Percentiles rank a stretch among this genome's conserved stretches.
phyloP scores from a whole-genome alignment of 106 monocot genomes.

The Phalaenopsis equestris region DNA sequence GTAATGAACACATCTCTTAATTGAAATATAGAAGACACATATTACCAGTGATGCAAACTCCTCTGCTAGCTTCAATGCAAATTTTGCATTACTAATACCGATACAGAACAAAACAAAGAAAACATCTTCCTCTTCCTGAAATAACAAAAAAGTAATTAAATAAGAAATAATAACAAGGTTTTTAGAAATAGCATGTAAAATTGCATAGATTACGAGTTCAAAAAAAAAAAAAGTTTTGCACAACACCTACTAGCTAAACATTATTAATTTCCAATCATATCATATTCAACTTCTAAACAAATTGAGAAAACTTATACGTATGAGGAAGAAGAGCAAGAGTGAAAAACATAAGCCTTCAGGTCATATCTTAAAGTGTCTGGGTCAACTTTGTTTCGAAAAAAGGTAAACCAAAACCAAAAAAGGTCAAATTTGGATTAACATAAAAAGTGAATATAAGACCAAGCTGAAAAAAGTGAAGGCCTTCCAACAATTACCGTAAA shows the following conservation, averaged over 20 bases:
- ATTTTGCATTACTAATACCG: constrained; percentile 41
- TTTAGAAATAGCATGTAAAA: not conserved
- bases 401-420: too few species aligned
- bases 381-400: too few species aligned
- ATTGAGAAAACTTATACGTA: not conserved
- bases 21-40: not conserved
- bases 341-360: too few species aligned
- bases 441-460: too few species aligned
- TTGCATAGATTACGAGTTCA: not conserved
- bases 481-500: too few species aligned
- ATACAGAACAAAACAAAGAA: constrained; percentile 48
- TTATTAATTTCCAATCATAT: not conserved
- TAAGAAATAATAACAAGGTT: not conserved
- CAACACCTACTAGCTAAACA: not conserved
- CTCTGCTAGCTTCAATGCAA: constrained; percentile 37
- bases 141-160: not conserved
- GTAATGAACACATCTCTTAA: not conserved
- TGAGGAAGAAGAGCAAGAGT: too few species aligned
- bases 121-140: constrained; percentile 82
- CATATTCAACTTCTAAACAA: not conserved
- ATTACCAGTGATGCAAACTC: constrained; percentile 50
- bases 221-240: not conserved
- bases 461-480: too few species aligned
- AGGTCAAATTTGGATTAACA: too few species aligned
- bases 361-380: too few species aligned